A percentile compares a stretch with the other conserved stretches of the same genome.
These are phyloP conservation scores for Erodium trifolium DNA, from an alignment of 441 rosid genomes.

Conservation along the genomic window DNA sequence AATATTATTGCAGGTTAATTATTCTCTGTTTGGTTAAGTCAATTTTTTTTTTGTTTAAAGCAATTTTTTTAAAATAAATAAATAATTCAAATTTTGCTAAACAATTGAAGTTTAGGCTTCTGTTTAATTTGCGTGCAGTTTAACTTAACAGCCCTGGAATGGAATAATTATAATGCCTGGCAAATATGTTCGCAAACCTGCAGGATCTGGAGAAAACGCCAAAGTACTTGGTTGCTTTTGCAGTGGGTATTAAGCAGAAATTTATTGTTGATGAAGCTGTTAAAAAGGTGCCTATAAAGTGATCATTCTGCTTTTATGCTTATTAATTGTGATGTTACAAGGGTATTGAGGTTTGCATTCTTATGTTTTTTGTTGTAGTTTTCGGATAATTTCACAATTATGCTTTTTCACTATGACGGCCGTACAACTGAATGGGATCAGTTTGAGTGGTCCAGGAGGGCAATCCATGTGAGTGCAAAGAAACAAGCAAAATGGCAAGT, in stretches of 20 bases:
- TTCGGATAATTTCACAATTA: conserved; percentile 52
- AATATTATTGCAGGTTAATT: not conserved
- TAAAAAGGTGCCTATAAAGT: conserved; percentile 42
- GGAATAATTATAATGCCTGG: not conserved
- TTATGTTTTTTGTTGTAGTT: conserved; percentile 35
- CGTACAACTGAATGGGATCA: conserved; percentile 60
- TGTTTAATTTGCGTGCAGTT: not conserved
- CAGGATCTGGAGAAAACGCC: conserved; percentile 64
- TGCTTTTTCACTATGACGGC: conserved; percentile 74
- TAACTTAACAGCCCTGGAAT: not conserved
- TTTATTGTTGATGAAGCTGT: conserved; percentile 43
- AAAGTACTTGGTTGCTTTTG: conserved; percentile 54
- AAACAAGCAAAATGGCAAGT: conserved; percentile 68
- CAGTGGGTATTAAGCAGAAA: conserved; percentile 58
- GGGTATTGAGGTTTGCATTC: conserved; percentile 19
- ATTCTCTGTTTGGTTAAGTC: not conserved
- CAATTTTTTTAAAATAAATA: no score
- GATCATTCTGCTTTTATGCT: conserved; percentile 8
- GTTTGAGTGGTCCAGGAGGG: conserved; percentile 61
- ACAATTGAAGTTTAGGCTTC: not conserved
- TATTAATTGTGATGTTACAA: conserved; percentile 2
- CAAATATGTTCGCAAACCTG: conserved; percentile 17
- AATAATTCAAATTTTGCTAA: not conserved
- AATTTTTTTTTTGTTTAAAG: no score
- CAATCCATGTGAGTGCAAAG: conserved; percentile 53